Percentiles rank a stretch among this genome's conserved stretches.
Conservation (phyloP, 164 flowering plant genomes). For the Dillenia suffruticosa region DNA sequence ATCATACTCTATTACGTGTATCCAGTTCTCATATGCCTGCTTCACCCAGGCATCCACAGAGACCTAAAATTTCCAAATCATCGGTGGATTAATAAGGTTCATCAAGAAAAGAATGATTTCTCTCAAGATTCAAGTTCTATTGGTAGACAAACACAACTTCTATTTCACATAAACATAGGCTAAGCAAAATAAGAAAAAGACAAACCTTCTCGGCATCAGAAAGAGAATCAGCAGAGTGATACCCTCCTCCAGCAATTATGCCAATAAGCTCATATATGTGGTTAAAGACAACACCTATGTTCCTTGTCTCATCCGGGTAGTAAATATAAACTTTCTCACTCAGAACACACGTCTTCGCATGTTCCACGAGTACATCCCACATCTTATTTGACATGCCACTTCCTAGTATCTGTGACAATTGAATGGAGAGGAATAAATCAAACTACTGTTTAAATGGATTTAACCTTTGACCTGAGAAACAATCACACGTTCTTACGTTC, state of each 20-base stretch:
- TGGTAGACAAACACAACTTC: not conserved
- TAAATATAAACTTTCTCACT: conserved; percentile 78
- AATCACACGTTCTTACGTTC: conserved; percentile 44
- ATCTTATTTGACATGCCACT: conserved; percentile 99
- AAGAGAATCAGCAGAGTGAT: conserved; percentile 62
- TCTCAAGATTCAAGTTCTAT: not conserved
- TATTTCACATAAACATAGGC: not conserved
- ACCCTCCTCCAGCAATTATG: conserved; percentile 67
- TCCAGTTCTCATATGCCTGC: conserved; percentile 96
- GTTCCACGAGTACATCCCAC: conserved; percentile 96
- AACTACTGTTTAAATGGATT: not conserved
- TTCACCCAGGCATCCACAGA: conserved; percentile 84
- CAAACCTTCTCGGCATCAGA: conserved; percentile 82
- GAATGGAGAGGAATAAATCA: not conserved
- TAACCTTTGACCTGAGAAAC: conserved; percentile 2
- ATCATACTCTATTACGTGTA: conserved; percentile 90
- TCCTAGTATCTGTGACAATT: conserved; percentile 71
- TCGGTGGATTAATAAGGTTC: conserved; percentile 1
- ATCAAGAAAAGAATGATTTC: not conserved
- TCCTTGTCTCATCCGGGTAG: conserved; percentile 70
- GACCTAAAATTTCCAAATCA: conserved; percentile 38
- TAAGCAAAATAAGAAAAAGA: not conserved
- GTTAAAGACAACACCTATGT: conserved; percentile 80
- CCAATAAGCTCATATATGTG: conserved; percentile 83
- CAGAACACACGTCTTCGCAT: conserved; percentile 90